Conservation (phyloP, 495 filamentous ascomycete species). For the Hamigera avellanea region DNA sequence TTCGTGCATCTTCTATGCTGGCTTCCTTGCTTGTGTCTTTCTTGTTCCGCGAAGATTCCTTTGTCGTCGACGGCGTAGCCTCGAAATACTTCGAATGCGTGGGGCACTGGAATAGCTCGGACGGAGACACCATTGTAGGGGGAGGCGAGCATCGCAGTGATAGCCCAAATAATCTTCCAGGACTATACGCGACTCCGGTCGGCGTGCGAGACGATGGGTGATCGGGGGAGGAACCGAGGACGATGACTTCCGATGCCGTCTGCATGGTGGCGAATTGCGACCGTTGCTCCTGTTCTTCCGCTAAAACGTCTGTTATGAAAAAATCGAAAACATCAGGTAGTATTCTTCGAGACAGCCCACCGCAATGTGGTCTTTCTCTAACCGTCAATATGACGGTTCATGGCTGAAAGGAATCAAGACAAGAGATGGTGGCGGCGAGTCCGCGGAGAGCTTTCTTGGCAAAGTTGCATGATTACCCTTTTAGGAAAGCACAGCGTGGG, state of each 20-base stretch:
- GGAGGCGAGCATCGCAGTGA: conserved; percentile 17
- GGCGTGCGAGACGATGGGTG: conserved; percentile 11
- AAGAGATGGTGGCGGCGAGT: no score
- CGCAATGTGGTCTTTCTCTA: no score
- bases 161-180: conserved; percentile 5
- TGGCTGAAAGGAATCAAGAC: no score
- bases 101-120: conserved; percentile 18
- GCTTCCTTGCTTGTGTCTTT: conserved; percentile 2
- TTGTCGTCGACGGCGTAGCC: neutral
- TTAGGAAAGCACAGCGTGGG: conserved; percentile 17
- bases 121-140: conserved; percentile 21
- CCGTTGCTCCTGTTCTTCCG: no score
- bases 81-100: conserved; percentile 21
- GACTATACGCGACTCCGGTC: conserved; percentile 3
- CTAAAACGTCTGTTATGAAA: no score
- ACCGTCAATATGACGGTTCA: no score
- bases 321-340: no score
- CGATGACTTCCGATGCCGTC: conserved; percentile 19
- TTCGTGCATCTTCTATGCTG: conserved; percentile 3
- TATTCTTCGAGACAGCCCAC: no score
- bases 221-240: conserved; percentile 33
- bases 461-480: conserved; percentile 24
- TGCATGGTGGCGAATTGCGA: conserved; percentile 19
- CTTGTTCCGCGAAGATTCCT: conserved; percentile 3
- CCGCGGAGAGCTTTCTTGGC: conserved; percentile 20